Base-by-base conservation (phyloP, 768 basidiomycete species). In the Scleroderma citrinum region DNA sequence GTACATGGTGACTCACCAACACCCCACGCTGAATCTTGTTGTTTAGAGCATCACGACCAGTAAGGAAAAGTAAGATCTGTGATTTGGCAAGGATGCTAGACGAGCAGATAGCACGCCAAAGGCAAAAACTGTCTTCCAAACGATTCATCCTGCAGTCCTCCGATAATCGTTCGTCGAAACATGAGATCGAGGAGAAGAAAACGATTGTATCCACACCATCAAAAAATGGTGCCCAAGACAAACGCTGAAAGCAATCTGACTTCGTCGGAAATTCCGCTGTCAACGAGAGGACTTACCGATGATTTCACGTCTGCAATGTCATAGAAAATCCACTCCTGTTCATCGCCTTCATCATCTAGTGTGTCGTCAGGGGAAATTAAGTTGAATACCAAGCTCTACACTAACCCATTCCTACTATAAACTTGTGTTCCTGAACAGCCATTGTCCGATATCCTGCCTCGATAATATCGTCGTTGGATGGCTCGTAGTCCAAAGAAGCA, bases 141-240 rank as follows among this genome's bases (percentile, higher is more conserved):
- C 87, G 77, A 62, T 90, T 92, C 37, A 88, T 76, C 1, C 68
- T 68, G 5, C 71, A 72, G 57, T 90, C 77, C 64, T 89, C 89
- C 6, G 81, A 80, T 0, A 92, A 72, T 44, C 74, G 78, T 63
- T 92, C 88, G 58, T 92, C 85, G 60, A 92, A 92, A 47, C 86
- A 85, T 23, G 85, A 87, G 57, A 92, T 82, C 55, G 75, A 71
- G 42, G 63, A 64, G 30, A 92, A 78, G 69, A 91, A 92, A 56
- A 92, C 89, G 63, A 92, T 87, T 1, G 87, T 81, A 65, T 88
- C 80, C 47, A 85, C 80, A 61, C 87, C 85, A 55, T 90, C 86
- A 54, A 91, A 90, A 64, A 83, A 90, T 4, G 85, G 80, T 60
- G 80, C 81, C 88, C 89, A 92, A 0, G 81, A 83, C 17, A 75